Evolutionary conservation across 306 rosid genomes (phyloP).

Genomic region (Inga leiocalycina): DNA sequence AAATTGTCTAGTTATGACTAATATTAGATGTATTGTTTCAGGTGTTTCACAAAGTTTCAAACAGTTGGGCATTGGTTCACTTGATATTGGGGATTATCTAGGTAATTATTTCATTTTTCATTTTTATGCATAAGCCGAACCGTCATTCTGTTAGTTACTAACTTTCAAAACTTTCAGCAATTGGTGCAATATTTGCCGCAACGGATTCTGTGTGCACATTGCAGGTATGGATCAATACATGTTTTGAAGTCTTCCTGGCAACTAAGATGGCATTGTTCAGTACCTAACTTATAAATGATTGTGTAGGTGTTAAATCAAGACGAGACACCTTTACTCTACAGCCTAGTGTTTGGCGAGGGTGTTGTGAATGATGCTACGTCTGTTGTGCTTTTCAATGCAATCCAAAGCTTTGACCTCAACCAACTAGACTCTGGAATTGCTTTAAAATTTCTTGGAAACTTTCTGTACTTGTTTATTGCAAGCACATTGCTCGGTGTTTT

Average conservation of each 20-base stretch:
- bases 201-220: conserved; percentile 99
- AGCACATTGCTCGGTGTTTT: conserved; percentile 89
- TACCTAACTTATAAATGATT: conserved; percentile 36
- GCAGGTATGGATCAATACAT: conserved; percentile 62
- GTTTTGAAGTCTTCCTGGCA: conserved; percentile 16
- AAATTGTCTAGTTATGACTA: conserved; percentile 32
- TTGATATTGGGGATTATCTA: conserved; percentile 76
- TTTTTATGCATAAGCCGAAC: conserved; percentile 10
- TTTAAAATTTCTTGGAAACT: conserved; percentile 71
- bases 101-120: conserved; percentile 48
- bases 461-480: conserved; percentile 72
- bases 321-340: conserved; percentile 95
- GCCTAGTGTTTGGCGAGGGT: conserved; percentile 98
- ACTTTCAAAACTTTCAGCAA: conserved; percentile 56
- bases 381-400: conserved; percentile 96
- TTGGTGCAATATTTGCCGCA: conserved; percentile 96
- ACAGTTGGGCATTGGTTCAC: conserved; percentile 67
- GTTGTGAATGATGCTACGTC: conserved; percentile 99
- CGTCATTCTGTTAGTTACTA: conserved; percentile 28
- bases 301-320: conserved; percentile 92
- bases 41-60: conserved; percentile 71
- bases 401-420: conserved; percentile 83
- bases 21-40: conserved; percentile 56
- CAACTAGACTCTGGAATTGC: conserved; percentile 57
- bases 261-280: conserved; percentile 26